Percentiles rank a stretch among this genome's conserved stretches.
phyloP scores from a whole-genome alignment of 2,329 filamentous ascomycete species.

The Colletotrichum gloeosporioides region DNA sequence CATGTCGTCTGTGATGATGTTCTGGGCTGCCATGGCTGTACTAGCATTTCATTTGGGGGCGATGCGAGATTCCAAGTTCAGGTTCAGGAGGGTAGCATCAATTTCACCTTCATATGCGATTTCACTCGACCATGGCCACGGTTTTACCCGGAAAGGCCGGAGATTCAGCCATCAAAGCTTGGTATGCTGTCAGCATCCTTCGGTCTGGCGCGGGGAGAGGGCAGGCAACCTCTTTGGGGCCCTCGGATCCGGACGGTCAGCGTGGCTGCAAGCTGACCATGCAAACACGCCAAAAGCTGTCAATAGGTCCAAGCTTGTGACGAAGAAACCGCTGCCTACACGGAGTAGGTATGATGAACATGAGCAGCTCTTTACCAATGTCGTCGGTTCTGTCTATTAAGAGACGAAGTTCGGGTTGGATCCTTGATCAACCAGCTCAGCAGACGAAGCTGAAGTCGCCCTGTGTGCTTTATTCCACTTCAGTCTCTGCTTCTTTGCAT shows the following conservation, averaged over 20 bases:
- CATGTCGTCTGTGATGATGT: background rate
- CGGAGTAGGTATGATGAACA: too few species aligned
- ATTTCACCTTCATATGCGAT: background rate
- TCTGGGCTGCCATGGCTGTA: background rate
- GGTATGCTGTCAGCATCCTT: background rate
- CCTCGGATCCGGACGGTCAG: background rate
- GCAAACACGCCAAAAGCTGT: background rate
- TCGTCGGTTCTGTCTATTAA: too few species aligned
- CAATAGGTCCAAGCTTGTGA: background rate
- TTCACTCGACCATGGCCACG: background rate
- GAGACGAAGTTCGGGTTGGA: background rate
- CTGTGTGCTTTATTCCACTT: background rate
- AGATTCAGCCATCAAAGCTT: background rate
- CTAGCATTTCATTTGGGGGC: background rate
- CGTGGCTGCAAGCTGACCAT: background rate
- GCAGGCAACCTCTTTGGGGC: background rate
- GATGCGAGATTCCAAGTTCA: background rate
- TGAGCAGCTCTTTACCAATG: too few species aligned
- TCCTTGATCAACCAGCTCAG: background rate
- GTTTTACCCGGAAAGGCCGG: background rate
- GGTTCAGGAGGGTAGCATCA: background rate
- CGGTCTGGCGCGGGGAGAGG: background rate
- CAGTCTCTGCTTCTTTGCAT: rapidly evolving
- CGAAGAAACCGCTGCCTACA: background rate
- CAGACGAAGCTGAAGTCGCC: background rate